Evolutionary conservation across 164 flowering plant genomes (phyloP).

Genomic region (Magnolia sinica): DNA sequence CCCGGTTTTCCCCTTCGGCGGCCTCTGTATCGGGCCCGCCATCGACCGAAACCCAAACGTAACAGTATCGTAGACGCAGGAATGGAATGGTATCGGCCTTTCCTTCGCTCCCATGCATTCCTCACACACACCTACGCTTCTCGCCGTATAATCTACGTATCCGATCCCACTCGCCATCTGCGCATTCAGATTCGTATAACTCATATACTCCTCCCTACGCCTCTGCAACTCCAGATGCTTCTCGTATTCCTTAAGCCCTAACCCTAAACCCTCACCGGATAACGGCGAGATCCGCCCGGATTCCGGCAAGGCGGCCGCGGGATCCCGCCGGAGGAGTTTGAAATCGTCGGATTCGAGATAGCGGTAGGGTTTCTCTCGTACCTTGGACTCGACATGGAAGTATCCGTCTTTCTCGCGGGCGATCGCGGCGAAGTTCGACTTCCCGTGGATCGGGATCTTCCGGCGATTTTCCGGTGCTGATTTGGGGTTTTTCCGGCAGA

Average conservation of each 20-base stretch:
- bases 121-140: conserved; percentile 20
- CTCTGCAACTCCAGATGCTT: conserved; percentile 15
- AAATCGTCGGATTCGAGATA: not conserved
- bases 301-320: not conserved
- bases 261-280: conserved; percentile 6
- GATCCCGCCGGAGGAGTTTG: conserved; percentile 21
- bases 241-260: conserved; percentile 16
- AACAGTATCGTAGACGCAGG: conserved; percentile 41
- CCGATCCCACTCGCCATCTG: no score
- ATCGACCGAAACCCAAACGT: conserved; percentile 29
- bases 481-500: conserved; percentile 14
- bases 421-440: conserved; percentile 36
- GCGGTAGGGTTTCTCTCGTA: conserved; percentile 8
- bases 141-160: not conserved
- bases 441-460: conserved; percentile 36
- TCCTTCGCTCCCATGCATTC: conserved; percentile 30
- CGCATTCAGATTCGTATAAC: conserved; percentile 14
- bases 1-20: conserved; percentile 21
- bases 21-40: conserved; percentile 56
- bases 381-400: conserved; percentile 27
- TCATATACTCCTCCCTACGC: conserved; percentile 30
- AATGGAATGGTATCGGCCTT: conserved; percentile 35
- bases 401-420: conserved; percentile 24
- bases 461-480: conserved; percentile 16
- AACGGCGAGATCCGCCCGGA: not conserved